Evolutionary conservation across 2,329 filamentous ascomycete species (phyloP).

Genomic region (Neocucurbitaria cava): DNA sequence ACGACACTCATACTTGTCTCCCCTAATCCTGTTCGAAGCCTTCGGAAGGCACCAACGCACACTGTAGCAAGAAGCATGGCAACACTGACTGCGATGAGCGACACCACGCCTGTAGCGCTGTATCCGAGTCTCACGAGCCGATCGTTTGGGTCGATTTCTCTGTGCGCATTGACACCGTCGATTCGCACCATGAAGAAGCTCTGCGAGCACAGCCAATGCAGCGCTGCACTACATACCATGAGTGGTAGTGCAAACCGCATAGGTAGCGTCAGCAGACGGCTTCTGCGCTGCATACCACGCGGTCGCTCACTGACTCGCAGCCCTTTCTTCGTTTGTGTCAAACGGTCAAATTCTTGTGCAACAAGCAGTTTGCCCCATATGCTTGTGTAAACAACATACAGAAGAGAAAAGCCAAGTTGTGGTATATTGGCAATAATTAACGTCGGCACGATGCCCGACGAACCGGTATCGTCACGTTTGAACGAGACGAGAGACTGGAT

Average conservation of each 20-base stretch:
- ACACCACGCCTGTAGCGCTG: slow-evolving; percentile 21
- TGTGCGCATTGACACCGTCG: slow-evolving; percentile 9
- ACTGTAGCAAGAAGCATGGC: slow-evolving; percentile 18
- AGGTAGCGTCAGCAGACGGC: slow-evolving; percentile 51
- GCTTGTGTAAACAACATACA: slow-evolving; percentile 55
- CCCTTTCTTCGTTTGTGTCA: slow-evolving; percentile 39
- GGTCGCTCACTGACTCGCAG: slow-evolving; percentile 49
- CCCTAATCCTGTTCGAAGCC: slow-evolving; percentile 72
- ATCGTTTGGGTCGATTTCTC: slow-evolving; percentile 7
- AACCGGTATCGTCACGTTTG: slow-evolving; percentile 6
- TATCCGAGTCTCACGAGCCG: slow-evolving; percentile 25
- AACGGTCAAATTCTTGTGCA: slow-evolving; percentile 56
- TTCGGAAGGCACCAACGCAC: slow-evolving; percentile 67
- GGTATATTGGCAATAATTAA: slow-evolving; percentile 55
- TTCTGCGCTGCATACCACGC: slow-evolving; percentile 44
- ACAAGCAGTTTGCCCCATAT: slow-evolving; percentile 48
- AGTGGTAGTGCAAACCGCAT: slow-evolving; percentile 48
- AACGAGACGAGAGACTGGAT: slow-evolving; percentile 21
- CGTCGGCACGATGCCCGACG: slow-evolving; percentile 17
- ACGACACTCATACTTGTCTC: slow-evolving; percentile 70
- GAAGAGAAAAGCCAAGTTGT: slow-evolving; percentile 54
- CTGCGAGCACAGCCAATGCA: slow-evolving; percentile 56
- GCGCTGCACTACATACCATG: slow-evolving; percentile 36
- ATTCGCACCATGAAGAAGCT: slow-evolving; percentile 51
- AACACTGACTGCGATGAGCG: slow-evolving; percentile 18